A percentile compares a stretch with the other conserved stretches of the same genome.
phyloP scores from a whole-genome alignment of 306 rosid genomes.

The Glycine tomentella region DNA sequence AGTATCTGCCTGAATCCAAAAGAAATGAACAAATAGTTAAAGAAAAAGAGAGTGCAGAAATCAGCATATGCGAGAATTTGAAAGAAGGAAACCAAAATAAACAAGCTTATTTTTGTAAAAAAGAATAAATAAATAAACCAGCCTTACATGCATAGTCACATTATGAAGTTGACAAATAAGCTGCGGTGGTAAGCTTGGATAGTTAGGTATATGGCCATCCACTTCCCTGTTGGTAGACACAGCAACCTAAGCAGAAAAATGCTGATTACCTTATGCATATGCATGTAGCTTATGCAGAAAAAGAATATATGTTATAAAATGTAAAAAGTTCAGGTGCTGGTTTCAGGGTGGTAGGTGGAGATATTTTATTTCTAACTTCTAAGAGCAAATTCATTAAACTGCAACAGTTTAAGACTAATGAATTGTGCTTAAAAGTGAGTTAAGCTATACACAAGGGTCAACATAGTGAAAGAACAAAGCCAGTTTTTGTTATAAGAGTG shows the following conservation, averaged over 20 bases:
- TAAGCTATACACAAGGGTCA: conserved; percentile 21
- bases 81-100: conserved; percentile 39
- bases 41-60: conserved; percentile 20
- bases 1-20: conserved; percentile 75
- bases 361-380: neutral
- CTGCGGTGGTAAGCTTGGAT: conserved; percentile 67
- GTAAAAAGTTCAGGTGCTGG: neutral
- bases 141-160: conserved; percentile 93
- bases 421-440: conserved; percentile 17
- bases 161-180: conserved; percentile 96
- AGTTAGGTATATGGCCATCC: conserved; percentile 58
- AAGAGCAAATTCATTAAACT: conserved; percentile 24
- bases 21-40: conserved; percentile 27
- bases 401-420: conserved; percentile 5
- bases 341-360: neutral
- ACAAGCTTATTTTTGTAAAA: conserved; percentile 19
- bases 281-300: conserved; percentile 8
- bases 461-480: neutral
- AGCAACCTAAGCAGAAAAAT: conserved; percentile 55
- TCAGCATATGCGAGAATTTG: conserved; percentile 17
- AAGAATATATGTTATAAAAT: conserved; percentile 14
- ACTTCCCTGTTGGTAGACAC: conserved; percentile 60
- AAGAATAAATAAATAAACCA: conserved; percentile 35
- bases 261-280: conserved; percentile 23
- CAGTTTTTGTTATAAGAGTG: too few relatives aligned